Evolutionary conservation across 495 filamentous ascomycete species (phyloP), one percentile per base, ranked within the genome.

Genomic region (Xylaria palmicola): DNA sequence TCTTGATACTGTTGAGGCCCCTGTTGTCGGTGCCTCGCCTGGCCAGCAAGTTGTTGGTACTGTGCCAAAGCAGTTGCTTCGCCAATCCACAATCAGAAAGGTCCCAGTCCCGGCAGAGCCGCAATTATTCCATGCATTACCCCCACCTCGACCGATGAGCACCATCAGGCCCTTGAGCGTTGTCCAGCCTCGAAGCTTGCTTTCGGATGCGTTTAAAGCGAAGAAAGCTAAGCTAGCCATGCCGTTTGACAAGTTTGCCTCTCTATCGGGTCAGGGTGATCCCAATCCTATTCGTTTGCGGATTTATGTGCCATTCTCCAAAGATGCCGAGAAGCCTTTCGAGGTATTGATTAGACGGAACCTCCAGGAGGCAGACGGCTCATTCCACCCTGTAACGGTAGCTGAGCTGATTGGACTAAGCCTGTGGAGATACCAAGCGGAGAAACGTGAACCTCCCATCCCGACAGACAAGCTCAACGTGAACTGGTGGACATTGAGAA

Each of bases 71-170:
- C 75, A 83, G 63, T 65, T 86, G 56, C 75, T 79, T 50, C 65
- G 81, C 65, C 65, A 81, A 27, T 77, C 77, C 26, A 81, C 81
- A 9, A 72, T 81, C 22, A 74, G 77, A 32, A 76, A 60, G 19
- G 78, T 74, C 0, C 74, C 69, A 10, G 71, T 73, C 55, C 77
- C 79, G 2, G 62, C 75, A n/a, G 79, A 85, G 8, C 80, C 88
- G 2, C 82, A 86, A 4, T 83, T 62, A 71, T 89, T 69, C 77
- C 90, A 73, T 12, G 90, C 88, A n/a, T 81, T 98, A 15, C 94
- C 94, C 22, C 91, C 94, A 1, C 88, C 92, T n/a, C 83, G 93
- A 15, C 95, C 95, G 3, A 90, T 98, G 73, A 96, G 91, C 70
- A 89, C 85, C 36, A 75, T 95, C 2, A 68, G 79, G 19, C 95